Conservation (phyloP, 441 rosid species). For the Jatropha multifida region DNA sequence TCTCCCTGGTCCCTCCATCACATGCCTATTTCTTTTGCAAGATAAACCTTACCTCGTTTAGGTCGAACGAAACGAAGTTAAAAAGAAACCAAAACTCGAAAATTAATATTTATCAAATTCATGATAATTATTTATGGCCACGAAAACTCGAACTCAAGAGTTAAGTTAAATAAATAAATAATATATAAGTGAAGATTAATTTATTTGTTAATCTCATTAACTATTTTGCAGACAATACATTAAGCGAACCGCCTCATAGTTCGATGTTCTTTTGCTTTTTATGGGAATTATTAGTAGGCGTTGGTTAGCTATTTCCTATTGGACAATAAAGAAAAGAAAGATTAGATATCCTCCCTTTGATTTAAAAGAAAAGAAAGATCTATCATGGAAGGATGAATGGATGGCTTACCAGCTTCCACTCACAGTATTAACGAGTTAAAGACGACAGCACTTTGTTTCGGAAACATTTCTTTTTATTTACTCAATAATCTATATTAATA, state of each 20-base stretch:
- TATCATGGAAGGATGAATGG: conserved; percentile 2
- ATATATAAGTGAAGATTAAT: no score
- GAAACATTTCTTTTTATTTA: no score
- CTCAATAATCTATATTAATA: no score
- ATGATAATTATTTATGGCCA: no score
- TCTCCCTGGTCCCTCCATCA: conserved; percentile 33
- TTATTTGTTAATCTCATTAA: background rate
- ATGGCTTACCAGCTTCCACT: background rate
- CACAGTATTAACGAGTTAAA: no score
- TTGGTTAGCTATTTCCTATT: background rate
- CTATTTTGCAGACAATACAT: background rate
- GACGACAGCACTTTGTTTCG: no score
- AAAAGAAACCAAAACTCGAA: background rate
- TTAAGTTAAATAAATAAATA: no score
- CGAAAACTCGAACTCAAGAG: no score
- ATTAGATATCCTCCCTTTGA: no score
- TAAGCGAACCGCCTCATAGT: background rate
- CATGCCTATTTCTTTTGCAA: conserved; percentile 23
- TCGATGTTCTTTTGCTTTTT: conserved; percentile 6
- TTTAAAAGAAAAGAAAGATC: no score
- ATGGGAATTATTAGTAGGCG: background rate
- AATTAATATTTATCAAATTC: no score
- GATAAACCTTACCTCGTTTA: background rate
- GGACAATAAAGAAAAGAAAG: background rate
- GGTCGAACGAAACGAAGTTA: background rate